Conservation (phyloP, 257 asterid species). For the Scutellaria minor region DNA sequence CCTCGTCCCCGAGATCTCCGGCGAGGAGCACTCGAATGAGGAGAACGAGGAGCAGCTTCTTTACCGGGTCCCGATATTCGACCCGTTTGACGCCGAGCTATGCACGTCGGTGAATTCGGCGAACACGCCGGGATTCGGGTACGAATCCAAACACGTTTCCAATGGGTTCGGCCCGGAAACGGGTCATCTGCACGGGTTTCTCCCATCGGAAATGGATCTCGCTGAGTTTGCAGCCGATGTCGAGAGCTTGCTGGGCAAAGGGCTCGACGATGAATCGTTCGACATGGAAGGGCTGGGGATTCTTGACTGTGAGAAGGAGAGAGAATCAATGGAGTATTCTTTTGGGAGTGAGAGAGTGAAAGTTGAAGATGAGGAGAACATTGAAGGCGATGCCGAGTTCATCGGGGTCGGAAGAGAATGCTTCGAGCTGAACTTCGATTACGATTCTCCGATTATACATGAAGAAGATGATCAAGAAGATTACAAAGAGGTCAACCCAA, state of each 20-base stretch:
- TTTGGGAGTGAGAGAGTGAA: constrained; percentile 42
- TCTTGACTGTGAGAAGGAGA: constrained; percentile 35
- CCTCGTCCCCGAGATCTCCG: constrained; percentile 65
- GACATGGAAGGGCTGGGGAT: constrained; percentile 74
- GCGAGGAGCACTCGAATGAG: constrained; percentile 58
- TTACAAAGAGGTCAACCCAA: background rate
- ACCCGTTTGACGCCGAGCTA: constrained; percentile 56
- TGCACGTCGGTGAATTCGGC: constrained; percentile 43
- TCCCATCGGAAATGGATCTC: constrained; percentile 78
- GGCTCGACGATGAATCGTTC: constrained; percentile 68
- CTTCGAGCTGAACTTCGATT: constrained; percentile 66
- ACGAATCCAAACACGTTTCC: constrained; percentile 26
- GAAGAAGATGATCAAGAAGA: constrained; percentile 48
- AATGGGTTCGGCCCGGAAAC: constrained; percentile 23
- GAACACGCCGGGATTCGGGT: background rate
- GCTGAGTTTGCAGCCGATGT: constrained; percentile 86
- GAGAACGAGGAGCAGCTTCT: constrained; percentile 69
- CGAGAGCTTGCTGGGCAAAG: constrained; percentile 74
- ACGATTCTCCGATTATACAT: constrained; percentile 43
- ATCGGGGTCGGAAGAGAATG: constrained; percentile 48
- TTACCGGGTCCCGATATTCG: constrained; percentile 72
- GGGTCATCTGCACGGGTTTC: constrained; percentile 49
- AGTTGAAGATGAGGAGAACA: constrained; percentile 52
- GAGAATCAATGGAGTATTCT: constrained; percentile 29
- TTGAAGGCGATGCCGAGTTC: constrained; percentile 31